A percentile compares a stretch with the other conserved stretches of the same genome.
Evolutionary conservation across 768 basidiomycete genomes (phyloP).

Genomic region (Termitomyces sp.): DNA sequence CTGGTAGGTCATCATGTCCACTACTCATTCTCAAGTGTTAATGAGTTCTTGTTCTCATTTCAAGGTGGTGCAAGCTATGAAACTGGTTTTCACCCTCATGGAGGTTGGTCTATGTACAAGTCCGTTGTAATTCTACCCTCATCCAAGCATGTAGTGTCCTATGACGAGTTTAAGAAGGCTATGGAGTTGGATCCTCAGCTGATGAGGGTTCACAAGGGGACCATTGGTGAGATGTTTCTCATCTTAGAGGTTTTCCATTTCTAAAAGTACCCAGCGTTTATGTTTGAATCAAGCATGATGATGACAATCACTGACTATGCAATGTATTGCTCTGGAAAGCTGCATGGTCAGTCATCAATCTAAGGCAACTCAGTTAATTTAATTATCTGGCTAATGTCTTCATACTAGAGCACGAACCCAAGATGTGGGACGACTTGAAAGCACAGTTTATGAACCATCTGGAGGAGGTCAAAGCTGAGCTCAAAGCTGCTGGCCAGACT

Average conservation of each 20-base stretch:
- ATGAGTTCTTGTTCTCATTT: background rate
- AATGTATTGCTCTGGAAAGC: slow-evolving; percentile 52
- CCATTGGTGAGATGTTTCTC: slow-evolving; percentile 37
- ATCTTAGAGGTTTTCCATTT: background rate
- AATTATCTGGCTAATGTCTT: background rate
- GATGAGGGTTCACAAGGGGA: slow-evolving; percentile 47
- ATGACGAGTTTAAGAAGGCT: slow-evolving; percentile 58
- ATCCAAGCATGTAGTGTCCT: slow-evolving; percentile 37
- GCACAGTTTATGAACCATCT: slow-evolving; percentile 56
- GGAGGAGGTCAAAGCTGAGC: slow-evolving; percentile 48
- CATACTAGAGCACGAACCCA: slow-evolving; percentile 25
- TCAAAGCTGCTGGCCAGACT: slow-evolving; percentile 38
- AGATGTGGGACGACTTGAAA: slow-evolving; percentile 63
- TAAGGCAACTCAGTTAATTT: background rate
- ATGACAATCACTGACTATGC: slow-evolving; percentile 64
- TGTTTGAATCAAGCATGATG: slow-evolving; percentile 64
- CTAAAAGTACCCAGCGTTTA: slow-evolving; percentile 37
- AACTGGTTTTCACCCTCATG: slow-evolving; percentile 62
- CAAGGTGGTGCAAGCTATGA: slow-evolving; percentile 55
- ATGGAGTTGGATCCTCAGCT: slow-evolving; percentile 49
- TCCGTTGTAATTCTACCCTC: background rate
- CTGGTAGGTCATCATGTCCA: slow-evolving; percentile 29
- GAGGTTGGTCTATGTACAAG: slow-evolving; percentile 32
- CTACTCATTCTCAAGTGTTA: background rate
- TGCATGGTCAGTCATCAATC: slow-evolving; percentile 45